Base-by-base conservation (phyloP, 140 eudicot species). In the Bidens hawaiensis region DNA sequence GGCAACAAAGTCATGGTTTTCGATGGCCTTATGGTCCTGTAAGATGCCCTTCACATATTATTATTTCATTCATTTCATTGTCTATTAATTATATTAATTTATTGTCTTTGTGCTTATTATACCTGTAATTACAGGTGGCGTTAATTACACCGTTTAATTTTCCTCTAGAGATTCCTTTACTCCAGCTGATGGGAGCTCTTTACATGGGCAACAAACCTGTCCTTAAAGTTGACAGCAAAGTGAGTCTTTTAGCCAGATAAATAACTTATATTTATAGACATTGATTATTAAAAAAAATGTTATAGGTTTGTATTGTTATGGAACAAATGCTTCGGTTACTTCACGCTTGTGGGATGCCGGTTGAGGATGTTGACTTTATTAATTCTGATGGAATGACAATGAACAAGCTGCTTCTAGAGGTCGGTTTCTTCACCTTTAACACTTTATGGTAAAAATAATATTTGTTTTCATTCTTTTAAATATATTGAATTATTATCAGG, bases 301-400 rank as follows among this genome's bases (percentile, higher is more conserved):
- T 48, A 46, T 69, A 86, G 96, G 97, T 90, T 24, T 79, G 81
- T 77, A 75, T 90, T 49, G 96, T 90, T 42, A 87, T 87, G 96
- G 97, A 90, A 58, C 97, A 90, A 82, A 79, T 87, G 86, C 81
- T 86, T 64, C 88, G 94, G 28, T 66, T 86, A 51, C 97, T 90
- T 18, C 97, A 90, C 77, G 83, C 76, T 42, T 87, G 97, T 87
- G 97, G 97, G 53, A 76, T 90, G 70, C 97, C 96, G 23, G 17
- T 56, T 76, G 86, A 84, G 64, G 97, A 90, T 80, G 97, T 90
- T 53, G 97, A 90, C 78, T 86, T 90, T 71, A 84, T 90, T 54
- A 90, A 90, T 60, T 84, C 94, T 33, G 97, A 90, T 76, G 96
- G 97, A 56, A 56, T 30, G 54, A 82, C 88, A 27, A 87, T 90